Percentiles rank a stretch among this genome's conserved stretches.
Conservation (phyloP, 1,284 basidiomycete genomes). For the Cystobasidium slooffiae region DNA sequence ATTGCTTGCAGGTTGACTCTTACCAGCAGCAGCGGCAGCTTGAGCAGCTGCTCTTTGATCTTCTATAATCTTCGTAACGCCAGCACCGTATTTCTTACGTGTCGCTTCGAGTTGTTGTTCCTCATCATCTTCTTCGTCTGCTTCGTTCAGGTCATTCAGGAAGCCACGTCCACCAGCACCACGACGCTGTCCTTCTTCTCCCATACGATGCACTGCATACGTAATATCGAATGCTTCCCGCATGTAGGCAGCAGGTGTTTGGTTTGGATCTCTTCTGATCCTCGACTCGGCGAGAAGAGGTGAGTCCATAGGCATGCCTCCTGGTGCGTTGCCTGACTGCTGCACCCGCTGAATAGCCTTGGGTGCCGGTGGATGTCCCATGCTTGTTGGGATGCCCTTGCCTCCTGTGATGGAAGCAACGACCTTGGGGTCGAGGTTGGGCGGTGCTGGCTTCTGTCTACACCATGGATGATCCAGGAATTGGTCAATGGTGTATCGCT, state of each 20-base stretch:
- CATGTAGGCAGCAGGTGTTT: slow-evolving; percentile 68
- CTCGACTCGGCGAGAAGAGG: slow-evolving; percentile 81
- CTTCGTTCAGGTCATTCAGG: slow-evolving; percentile 86
- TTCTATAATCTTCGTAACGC: slow-evolving; percentile 54
- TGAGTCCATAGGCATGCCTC: slow-evolving; percentile 65
- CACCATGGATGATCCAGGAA: slow-evolving; percentile 98
- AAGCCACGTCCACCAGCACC: slow-evolving; percentile 79
- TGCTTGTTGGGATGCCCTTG: slow-evolving; percentile 43
- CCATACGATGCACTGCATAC: slow-evolving; percentile 98
- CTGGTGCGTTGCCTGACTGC: slow-evolving; percentile 5
- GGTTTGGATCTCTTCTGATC: slow-evolving; percentile 84
- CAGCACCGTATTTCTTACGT: slow-evolving; percentile 55
- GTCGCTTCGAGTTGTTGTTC: slow-evolving; percentile 58
- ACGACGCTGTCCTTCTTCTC: slow-evolving; percentile 89
- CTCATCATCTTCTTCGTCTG: slow-evolving; percentile 70
- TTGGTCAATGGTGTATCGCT: slow-evolving; percentile 96
- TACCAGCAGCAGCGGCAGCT: slow-evolving; percentile 50
- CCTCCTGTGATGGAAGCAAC: slow-evolving; percentile 51
- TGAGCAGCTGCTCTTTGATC: slow-evolving; percentile 55
- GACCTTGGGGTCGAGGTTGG: slow-evolving; percentile 54
- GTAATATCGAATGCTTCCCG: slow-evolving; percentile 99
- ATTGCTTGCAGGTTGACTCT: slow-evolving; percentile 49
- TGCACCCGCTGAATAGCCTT: slow-evolving; percentile 28
- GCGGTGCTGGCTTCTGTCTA: slow-evolving; percentile 60
- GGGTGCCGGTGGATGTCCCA: slow-evolving; percentile 1